phyloP scores from a whole-genome alignment of 352 stramenopile genomes.

The Pythium guiyangense region DNA sequence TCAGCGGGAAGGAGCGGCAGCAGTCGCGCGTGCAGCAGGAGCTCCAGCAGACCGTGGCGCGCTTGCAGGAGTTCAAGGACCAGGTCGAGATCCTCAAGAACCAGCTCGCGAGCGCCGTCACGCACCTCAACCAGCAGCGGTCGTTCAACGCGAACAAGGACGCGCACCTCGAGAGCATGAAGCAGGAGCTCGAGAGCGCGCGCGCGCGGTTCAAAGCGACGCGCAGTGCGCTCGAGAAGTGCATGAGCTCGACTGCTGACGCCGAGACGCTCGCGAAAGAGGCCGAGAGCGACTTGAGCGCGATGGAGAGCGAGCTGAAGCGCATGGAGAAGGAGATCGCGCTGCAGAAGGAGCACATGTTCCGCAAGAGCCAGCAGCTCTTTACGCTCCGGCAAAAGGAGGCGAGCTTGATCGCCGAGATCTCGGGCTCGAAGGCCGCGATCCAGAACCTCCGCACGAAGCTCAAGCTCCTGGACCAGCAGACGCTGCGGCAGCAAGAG shows the following conservation, averaged over 20 bases:
- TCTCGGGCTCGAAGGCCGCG: constrained; percentile 86
- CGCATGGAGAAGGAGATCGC: constrained; percentile 73
- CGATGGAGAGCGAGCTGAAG: constrained; percentile 59
- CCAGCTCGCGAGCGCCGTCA: constrained; percentile 85
- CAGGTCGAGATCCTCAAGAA: constrained; percentile 92
- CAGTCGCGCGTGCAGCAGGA: constrained; percentile 73
- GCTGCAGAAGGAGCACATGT: constrained; percentile 91
- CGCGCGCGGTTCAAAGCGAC: constrained; percentile 74
- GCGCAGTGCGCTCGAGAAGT: constrained; percentile 73
- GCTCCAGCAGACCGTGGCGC: constrained; percentile 42
- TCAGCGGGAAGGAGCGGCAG: constrained; percentile 62
- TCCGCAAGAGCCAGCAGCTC: constrained; percentile 88
- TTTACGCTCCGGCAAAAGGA: constrained; percentile 87
- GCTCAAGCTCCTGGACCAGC: constrained; percentile 88
- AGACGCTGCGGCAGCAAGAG: constrained; percentile 90
- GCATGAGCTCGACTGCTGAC: constrained; percentile 67
- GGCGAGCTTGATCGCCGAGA: constrained; percentile 86
- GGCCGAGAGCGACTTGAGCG: constrained; percentile 66
- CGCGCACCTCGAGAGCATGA: constrained; percentile 75
- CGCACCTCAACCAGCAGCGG: constrained; percentile 76
- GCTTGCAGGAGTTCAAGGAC: constrained; percentile 81
- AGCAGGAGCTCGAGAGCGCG: constrained; percentile 63
- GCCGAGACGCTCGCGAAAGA: constrained; percentile 82
- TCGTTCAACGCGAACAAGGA: constrained; percentile 70
- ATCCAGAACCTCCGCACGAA: constrained; percentile 89